Conservation (phyloP, 2,329 filamentous ascomycete species). For the Plectosphaerella sp. region DNA sequence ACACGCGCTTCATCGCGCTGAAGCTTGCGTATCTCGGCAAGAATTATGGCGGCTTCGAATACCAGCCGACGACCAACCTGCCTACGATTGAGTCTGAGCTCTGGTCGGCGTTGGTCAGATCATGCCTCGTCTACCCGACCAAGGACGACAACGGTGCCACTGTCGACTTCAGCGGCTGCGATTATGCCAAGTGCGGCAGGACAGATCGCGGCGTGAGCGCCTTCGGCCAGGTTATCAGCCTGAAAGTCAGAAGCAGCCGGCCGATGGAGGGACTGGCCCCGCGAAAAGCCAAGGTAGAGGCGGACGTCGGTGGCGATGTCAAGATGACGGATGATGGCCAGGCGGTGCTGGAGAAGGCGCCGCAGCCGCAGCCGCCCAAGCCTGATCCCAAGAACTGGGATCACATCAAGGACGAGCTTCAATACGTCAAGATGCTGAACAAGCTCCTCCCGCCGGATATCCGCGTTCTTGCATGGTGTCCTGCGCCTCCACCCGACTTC, state of each 20-base stretch:
- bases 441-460: constrained; percentile 85
- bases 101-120: constrained; percentile 84
- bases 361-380: constrained; percentile 20
- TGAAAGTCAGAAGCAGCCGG: constrained; percentile 75
- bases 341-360: not conserved
- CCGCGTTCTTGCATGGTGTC: constrained; percentile 88
- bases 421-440: constrained; percentile 81
- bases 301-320: constrained; percentile 5
- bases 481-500: constrained; percentile 72
- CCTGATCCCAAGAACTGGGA: constrained; percentile 42
- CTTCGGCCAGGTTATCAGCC: constrained; percentile 89
- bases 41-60: constrained; percentile 89
- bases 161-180: constrained; percentile 76
- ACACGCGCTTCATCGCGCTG: constrained; percentile 79
- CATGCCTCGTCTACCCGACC: constrained; percentile 73
- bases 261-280: constrained; percentile 38
- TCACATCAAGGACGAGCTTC: constrained; percentile 73
- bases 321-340: not conserved
- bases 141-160: constrained; percentile 27
- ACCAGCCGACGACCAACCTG: constrained; percentile 66
- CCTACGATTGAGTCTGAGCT: constrained; percentile 90
- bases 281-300: constrained; percentile 15
- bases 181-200: constrained; percentile 92
- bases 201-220: constrained; percentile 93
- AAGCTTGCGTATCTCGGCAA: constrained; percentile 93